A percentile compares a stretch with the other conserved stretches of the same genome.
phyloP scores from a whole-genome alignment of 768 basidiomycete genomes.

The Galerina sulciceps region DNA sequence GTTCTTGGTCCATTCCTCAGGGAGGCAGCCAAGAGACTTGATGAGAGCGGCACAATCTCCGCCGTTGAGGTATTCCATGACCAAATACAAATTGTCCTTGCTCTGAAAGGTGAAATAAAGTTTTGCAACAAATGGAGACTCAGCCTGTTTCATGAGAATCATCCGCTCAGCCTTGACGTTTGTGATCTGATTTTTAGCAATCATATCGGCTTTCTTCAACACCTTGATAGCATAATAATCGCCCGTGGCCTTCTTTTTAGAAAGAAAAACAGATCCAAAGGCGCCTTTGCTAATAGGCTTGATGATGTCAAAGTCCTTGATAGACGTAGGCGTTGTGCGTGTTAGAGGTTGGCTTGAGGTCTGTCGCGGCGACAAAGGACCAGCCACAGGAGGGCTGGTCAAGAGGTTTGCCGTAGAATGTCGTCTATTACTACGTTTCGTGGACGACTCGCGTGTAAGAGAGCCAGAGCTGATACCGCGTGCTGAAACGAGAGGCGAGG shows the following conservation, averaged over 20 bases:
- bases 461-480: conserved; percentile 37
- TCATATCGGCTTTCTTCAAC: conserved; percentile 99
- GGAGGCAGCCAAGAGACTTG: conserved; percentile 90
- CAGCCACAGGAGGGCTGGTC: conserved; percentile 61
- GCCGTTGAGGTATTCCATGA: conserved; percentile 99
- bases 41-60: conserved; percentile 97
- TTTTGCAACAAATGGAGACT: conserved; percentile 97
- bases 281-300: conserved; percentile 99
- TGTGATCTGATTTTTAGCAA: conserved; percentile 99
- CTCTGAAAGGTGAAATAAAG: conserved; percentile 99
- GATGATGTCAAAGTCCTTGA: conserved; percentile 99
- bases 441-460: conserved; percentile 48
- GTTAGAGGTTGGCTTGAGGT: conserved; percentile 77
- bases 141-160: conserved; percentile 99
- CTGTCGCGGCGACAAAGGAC: conserved; percentile 87
- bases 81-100: conserved; percentile 97
- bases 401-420: conserved; percentile 73
- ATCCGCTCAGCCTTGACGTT: conserved; percentile 99
- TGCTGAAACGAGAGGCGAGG: conserved; percentile 66
- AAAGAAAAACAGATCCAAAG: conserved; percentile 96
- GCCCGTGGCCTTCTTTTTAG: conserved; percentile 97
- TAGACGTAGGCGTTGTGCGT: conserved; percentile 84
- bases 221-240: conserved; percentile 99
- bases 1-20: conserved; percentile 96
- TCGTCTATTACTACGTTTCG: conserved; percentile 66